These are phyloP conservation scores for Irpex lacteus DNA, from an alignment of 1,284 basidiomycete genomes.

Conservation along the genomic window DNA sequence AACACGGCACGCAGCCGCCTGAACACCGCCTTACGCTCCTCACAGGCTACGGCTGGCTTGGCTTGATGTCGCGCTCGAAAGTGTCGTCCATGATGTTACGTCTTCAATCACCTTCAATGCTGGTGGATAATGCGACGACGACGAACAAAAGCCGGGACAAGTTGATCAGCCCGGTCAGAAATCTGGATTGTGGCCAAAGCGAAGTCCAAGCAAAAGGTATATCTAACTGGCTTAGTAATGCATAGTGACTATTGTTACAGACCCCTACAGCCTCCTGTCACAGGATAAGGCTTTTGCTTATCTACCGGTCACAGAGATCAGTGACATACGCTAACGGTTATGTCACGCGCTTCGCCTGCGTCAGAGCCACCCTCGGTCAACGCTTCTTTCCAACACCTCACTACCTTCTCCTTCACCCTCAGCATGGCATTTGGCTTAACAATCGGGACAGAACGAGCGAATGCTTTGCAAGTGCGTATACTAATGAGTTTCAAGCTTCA, in stretches of 20 bases:
- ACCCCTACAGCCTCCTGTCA: background rate
- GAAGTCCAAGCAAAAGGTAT: background rate
- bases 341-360: conserved; percentile 1
- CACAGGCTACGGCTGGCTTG: background rate
- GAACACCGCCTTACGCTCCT: background rate
- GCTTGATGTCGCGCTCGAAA: background rate
- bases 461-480: conserved; percentile 58
- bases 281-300: background rate
- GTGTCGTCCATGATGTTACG: background rate
- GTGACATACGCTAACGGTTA: background rate
- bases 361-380: background rate
- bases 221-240: background rate
- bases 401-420: conserved; percentile 8
- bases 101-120: background rate
- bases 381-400: conserved; percentile 12
- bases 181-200: background rate
- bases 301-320: background rate
- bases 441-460: conserved; percentile 77
- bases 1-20: background rate
- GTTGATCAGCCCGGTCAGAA: background rate
- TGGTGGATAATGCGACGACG: background rate
- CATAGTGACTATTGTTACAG: background rate
- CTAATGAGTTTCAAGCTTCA: background rate
- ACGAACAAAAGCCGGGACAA: background rate
- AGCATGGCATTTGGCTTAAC: conserved; percentile 72